Base-by-base conservation (phyloP, 2,329 filamentous ascomycete species). In the Zarea fungicola region DNA sequence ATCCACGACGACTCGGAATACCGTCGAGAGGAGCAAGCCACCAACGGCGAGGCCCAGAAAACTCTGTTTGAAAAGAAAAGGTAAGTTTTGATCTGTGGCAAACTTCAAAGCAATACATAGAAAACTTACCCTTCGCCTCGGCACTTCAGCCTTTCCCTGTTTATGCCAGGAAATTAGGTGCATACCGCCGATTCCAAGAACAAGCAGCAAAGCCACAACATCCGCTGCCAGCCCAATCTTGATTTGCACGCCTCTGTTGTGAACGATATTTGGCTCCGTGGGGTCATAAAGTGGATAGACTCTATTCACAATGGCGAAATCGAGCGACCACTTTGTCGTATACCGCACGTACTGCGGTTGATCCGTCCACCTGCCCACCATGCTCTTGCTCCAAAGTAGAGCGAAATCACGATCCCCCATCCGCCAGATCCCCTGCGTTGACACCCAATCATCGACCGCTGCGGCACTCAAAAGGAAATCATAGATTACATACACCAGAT, bases 1-100 rank as follows among this genome's bases (percentile, higher is more conserved):
- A 34, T 18, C 26, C 19, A 47, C 16, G 34, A 47, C 14, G 43
- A 47, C 34, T n/a, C 43, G 43, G 28, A 47, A 47, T 26, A 39
- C 9, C 14, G 25, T 14, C 18, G 43, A 47, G 8, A 40, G 13
- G 25, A 39, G 43, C 26, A 40, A 8, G 13, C 34, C 43, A 8
- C 18, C 25, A 13, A 47, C 14, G 18, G 43, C 43, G 6, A 25
- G 14, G 16, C 19, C 43, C 3, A 47, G 6, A 9, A 39, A 32
- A n/a, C 25, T 21, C 43, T 47, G 39, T 21, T 8, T 26, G 14
- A 5, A 26, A 16, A 34, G 8, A 28, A 28, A 5, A 2, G 9
- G 19, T 18, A n/a, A 8, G 2, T 14, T 26, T 9, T 25, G 42
- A 21, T 19, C 3, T 10, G 21, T 26, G 4, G 2, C 10, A 3